Base-by-base conservation (phyloP, 1,284 basidiomycete species). In the Neonothopanus nambi region DNA sequence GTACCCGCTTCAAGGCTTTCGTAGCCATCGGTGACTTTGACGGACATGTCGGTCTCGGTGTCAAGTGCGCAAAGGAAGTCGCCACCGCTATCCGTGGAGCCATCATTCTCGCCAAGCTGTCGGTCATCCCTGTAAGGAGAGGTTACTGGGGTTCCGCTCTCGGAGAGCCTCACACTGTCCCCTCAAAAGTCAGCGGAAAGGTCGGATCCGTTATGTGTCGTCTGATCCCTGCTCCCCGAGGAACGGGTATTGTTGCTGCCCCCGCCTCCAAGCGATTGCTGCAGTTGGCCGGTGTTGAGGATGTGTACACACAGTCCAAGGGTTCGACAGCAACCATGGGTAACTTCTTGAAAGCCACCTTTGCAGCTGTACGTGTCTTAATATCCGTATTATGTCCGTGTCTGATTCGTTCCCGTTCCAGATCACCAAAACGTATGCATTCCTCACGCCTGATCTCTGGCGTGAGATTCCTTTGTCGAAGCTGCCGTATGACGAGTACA, bases 21-120 rank as follows among this genome's bases (percentile, higher is more conserved):
- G 97, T 99, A 68, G 97, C 97, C 59, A 97, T 99, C 69, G 97
- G 97, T 74, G 97, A 99, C 78, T 93, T 86, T 66, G 93, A 98
- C 70, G 97, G 96, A 57, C 97, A 99, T 75, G 94, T 99, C 67
- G 97, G 96, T 71, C 88, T 99, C 69, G 97, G 96, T 77, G 95
- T 99, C 76, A 99, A 99, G 83, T 98, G 96, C 75, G 95, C 96
- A 67, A 99, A 99, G 84, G 96, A 99, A 84, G 97, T 99, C 66
- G 96, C 97, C 39, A 98, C 95, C 57, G 96, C 97, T 65, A 98
- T 99, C 75, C 95, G 97, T 66, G 96, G 96, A 61, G 96, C 96
- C 59, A 98, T 99, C 77, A 91, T 96, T 76, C 89, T 98, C 59
- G 94, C 95, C 66, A 96, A 99, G 75, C 82, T 98, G 63, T 92